Evolutionary conservation across 768 basidiomycete genomes (phyloP).

Genomic region (Leccinum olivaceopallidum): DNA sequence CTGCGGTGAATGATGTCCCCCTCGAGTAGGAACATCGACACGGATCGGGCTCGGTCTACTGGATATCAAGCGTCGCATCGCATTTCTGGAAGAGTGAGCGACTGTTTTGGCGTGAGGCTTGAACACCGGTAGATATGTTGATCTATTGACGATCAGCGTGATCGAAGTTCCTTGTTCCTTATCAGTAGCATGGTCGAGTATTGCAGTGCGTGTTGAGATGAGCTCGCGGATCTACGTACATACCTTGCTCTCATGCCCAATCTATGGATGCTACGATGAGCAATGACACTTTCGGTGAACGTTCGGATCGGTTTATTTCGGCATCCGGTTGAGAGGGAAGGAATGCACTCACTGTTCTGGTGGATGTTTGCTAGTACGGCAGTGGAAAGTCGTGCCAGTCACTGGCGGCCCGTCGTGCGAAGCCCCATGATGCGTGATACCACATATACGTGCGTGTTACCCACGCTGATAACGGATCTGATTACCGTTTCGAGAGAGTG

Average conservation of each 20-base stretch:
- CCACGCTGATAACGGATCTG: not conserved
- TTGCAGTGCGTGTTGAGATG: not conserved
- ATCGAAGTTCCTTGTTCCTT: not conserved
- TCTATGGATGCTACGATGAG: not conserved
- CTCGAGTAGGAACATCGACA: slow-evolving; percentile 32
- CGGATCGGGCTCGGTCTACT: slow-evolving; percentile 19
- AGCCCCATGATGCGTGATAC: not conserved
- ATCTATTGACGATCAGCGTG: not conserved
- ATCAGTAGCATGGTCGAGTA: slow-evolving; percentile 15
- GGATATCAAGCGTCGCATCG: slow-evolving; percentile 27
- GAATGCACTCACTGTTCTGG: not conserved
- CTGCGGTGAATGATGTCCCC: slow-evolving; percentile 31
- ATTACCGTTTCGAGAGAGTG: not conserved
- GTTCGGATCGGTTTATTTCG: not conserved
- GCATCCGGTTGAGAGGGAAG: not conserved
- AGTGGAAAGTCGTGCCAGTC: not conserved
- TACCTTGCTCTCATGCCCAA: slow-evolving; percentile 10
- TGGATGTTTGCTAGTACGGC: not conserved
- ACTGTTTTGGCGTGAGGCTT: slow-evolving; percentile 15
- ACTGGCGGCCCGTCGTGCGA: not conserved
- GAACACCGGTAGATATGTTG: slow-evolving; percentile 9
- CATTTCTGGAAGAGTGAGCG: slow-evolving; percentile 20
- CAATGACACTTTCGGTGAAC: not conserved
- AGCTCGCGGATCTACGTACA: not conserved
- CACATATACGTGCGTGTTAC: not conserved